Evolutionary conservation across 73 alveolate species (phyloP).

Genomic region (Tetrahymena borealis): DNA sequence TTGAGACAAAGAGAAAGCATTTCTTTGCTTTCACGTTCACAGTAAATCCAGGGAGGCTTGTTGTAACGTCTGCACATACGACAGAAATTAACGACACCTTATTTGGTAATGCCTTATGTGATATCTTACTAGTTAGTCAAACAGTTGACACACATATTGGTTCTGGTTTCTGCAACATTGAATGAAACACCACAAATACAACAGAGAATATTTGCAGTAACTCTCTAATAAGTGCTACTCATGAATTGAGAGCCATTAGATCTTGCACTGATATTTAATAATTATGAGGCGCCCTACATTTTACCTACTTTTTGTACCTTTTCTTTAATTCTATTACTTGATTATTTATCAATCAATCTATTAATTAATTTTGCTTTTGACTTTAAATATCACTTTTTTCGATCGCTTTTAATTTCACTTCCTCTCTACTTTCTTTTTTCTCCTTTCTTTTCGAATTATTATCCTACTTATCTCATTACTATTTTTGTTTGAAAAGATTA

Average conservation of each 20-base stretch:
- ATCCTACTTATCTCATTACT: not conserved
- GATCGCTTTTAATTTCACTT: not conserved
- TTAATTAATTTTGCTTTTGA: not conserved
- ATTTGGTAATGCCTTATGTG: slow-evolving; percentile 31
- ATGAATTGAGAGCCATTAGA: not conserved
- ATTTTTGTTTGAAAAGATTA: not conserved
- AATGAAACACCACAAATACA: slow-evolving; percentile 35
- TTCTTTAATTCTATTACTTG: not conserved
- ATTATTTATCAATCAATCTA: not conserved
- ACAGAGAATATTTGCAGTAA: slow-evolving; percentile 26
- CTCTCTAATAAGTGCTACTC: not conserved
- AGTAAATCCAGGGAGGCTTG: slow-evolving; percentile 88
- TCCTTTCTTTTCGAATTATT: not conserved
- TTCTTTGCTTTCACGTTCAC: slow-evolving; percentile 87
- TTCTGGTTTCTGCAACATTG: slow-evolving; percentile 22
- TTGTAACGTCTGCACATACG: slow-evolving; percentile 54
- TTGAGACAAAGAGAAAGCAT: slow-evolving; percentile 80
- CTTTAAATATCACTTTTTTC: not conserved
- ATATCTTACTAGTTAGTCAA: slow-evolving; percentile 19
- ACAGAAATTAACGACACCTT: slow-evolving; percentile 42
- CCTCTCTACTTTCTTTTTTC: not conserved
- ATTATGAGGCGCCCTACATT: not conserved
- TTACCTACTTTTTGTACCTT: not conserved
- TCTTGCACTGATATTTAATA: not conserved
- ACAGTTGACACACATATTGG: slow-evolving; percentile 30